Conservation (phyloP, 23 red algal species). For the Gracilaria gracilis region DNA sequence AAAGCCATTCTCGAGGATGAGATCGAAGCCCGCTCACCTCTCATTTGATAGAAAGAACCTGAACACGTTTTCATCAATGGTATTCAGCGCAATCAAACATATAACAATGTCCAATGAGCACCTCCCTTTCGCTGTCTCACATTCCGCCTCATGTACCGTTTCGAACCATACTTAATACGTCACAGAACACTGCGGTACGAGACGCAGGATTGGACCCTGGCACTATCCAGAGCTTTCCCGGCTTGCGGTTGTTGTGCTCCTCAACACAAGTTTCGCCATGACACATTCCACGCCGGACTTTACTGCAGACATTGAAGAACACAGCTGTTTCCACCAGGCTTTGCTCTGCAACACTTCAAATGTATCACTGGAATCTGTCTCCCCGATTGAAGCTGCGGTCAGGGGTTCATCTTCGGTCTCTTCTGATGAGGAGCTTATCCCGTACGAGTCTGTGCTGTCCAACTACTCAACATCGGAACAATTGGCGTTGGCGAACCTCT, state of each 20-base stretch:
- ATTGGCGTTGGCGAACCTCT: conserved; percentile 63
- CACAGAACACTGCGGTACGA: too few relatives aligned
- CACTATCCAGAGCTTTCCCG: too few relatives aligned
- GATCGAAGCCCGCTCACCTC: neutral
- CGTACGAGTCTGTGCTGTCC: neutral
- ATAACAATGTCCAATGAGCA: too few relatives aligned
- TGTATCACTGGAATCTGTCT: conserved; percentile 13
- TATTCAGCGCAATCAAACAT: neutral
- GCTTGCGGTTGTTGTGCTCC: neutral
- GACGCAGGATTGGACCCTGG: too few relatives aligned
- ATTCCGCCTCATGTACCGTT: too few relatives aligned
- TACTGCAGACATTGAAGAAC: neutral
- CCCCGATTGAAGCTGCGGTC: neutral
- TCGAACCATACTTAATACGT: too few relatives aligned
- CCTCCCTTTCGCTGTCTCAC: too few relatives aligned
- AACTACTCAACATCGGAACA: conserved; percentile 37
- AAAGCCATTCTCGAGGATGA: neutral
- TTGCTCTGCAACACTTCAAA: neutral
- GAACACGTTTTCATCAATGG: neutral
- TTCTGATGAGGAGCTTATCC: neutral
- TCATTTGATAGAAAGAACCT: neutral
- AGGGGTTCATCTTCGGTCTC: conserved; percentile 19
- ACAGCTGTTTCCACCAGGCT: neutral
- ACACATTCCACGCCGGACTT: neutral
- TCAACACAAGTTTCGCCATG: neutral